phyloP scores from a whole-genome alignment of 73 alveolate species.

The Uronychia setigera region DNA sequence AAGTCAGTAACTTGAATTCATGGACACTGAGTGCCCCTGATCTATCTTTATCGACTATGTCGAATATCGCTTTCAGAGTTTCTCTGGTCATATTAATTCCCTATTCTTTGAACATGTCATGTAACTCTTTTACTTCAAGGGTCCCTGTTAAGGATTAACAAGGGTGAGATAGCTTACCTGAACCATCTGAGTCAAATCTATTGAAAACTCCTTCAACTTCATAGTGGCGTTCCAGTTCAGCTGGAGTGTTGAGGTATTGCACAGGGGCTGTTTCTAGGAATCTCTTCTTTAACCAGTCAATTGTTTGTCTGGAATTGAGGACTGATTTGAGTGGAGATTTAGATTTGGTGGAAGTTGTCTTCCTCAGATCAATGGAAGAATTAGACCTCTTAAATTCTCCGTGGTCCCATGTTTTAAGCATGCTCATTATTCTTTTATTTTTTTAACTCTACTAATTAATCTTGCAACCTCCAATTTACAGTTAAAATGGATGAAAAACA shows the following conservation, averaged over 20 bases:
- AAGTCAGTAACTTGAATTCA: conserved; percentile 34
- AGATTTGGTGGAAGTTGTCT: not conserved
- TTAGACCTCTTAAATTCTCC: not conserved
- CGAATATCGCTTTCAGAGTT: conserved; percentile 23
- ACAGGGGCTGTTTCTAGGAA: conserved; percentile 32
- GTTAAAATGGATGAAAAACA: too few relatives aligned
- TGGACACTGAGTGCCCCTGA: conserved; percentile 44
- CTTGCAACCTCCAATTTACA: too few relatives aligned
- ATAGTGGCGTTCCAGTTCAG: conserved; percentile 35
- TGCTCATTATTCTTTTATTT: too few relatives aligned
- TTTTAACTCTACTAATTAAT: too few relatives aligned
- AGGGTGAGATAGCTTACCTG: conserved; percentile 29
- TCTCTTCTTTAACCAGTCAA: conserved; percentile 54
- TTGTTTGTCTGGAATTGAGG: conserved; percentile 7
- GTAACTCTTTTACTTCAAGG: conserved; percentile 34
- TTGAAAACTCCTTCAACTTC: conserved; percentile 38
- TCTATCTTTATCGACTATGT: conserved; percentile 54
- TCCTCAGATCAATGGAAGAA: not conserved
- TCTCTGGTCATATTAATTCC: conserved; percentile 25
- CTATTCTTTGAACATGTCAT: conserved; percentile 45
- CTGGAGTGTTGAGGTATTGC: conserved; percentile 34
- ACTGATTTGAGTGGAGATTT: not conserved
- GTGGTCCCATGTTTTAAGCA: not conserved
- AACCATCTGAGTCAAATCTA: conserved; percentile 48
- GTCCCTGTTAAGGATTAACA: conserved; percentile 3